Conservation (phyloP, 345 rosid genomes). For the Ricinus communis region DNA sequence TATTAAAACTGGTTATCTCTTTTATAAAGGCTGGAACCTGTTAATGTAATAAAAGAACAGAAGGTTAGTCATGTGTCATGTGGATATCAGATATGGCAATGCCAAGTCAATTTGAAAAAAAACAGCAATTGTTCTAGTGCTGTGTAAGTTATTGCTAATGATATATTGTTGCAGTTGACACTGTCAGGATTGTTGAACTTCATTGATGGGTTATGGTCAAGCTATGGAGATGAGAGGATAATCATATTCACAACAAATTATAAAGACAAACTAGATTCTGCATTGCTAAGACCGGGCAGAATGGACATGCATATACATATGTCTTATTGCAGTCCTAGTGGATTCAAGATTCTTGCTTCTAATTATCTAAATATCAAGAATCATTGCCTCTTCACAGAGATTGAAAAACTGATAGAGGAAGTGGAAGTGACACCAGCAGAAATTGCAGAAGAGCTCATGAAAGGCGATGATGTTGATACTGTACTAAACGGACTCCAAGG, state of each 20-base stretch:
- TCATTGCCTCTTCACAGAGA: constrained; percentile 31
- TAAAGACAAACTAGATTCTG: constrained; percentile 45
- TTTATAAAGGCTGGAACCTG: too few relatives aligned
- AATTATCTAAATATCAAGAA: constrained; percentile 42
- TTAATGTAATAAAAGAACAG: too few relatives aligned
- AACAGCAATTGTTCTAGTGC: too few relatives aligned
- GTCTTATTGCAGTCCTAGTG: constrained; percentile 42
- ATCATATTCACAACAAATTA: constrained; percentile 50
- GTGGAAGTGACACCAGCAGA: constrained; percentile 52
- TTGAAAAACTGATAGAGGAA: constrained; percentile 29
- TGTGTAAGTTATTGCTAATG: constrained; percentile 3
- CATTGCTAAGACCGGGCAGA: constrained; percentile 49
- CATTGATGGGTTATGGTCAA: constrained; percentile 52
- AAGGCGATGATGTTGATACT: constrained; percentile 22
- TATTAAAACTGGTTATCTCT: too few relatives aligned
- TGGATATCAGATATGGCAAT: too few relatives aligned
- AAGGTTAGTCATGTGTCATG: too few relatives aligned
- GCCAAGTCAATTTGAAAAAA: too few relatives aligned
- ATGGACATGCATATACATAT: constrained; percentile 58
- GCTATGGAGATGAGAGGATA: constrained; percentile 51
- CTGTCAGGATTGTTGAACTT: constrained; percentile 49
- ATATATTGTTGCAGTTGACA: constrained; percentile 28
- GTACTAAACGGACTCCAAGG: constrained; percentile 23
- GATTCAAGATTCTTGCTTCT: constrained; percentile 38
- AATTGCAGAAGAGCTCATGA: constrained; percentile 53